Percentiles rank a stretch among this genome's conserved stretches.
These are phyloP conservation scores for Pichia norvegensis DNA, from an alignment of 1,139 yeast genomes.

Conservation along the genomic window DNA sequence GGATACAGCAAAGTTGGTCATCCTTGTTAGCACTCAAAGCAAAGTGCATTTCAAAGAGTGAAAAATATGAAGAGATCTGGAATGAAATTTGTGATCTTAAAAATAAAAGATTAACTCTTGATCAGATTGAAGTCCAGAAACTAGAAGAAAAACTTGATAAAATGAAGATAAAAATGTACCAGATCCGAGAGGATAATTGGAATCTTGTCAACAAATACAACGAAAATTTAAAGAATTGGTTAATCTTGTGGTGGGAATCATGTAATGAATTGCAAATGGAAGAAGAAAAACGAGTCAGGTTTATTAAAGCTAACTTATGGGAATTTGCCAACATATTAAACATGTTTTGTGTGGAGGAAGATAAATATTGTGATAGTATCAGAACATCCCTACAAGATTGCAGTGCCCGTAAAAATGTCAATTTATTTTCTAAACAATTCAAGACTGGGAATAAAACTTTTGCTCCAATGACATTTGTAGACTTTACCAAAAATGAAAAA, in stretches of 20 bases:
- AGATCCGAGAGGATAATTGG: conserved; percentile 52
- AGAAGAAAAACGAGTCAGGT: conserved; percentile 73
- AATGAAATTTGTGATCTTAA: conserved; percentile 49
- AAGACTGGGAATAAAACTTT: conserved; percentile 64
- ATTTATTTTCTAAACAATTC: conserved; percentile 43
- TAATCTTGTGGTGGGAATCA: conserved; percentile 68
- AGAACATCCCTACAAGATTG: conserved; percentile 64
- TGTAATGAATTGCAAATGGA: conserved; percentile 64
- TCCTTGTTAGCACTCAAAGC: conserved; percentile 33
- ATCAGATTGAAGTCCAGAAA: conserved; percentile 72
- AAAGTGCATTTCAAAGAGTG: conserved; percentile 38
- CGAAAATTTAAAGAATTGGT: conserved; percentile 65
- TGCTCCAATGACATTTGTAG: conserved; percentile 48
- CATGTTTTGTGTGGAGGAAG: conserved; percentile 70
- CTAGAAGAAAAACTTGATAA: conserved; percentile 55
- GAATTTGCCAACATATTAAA: conserved; percentile 73
- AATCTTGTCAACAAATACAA: conserved; percentile 51
- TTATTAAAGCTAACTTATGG: conserved; percentile 72
- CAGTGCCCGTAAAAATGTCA: conserved; percentile 54
- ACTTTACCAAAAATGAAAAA: conserved; percentile 37
- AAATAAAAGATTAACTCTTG: conserved; percentile 62
- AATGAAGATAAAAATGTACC: conserved; percentile 41
- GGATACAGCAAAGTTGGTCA: conserved; percentile 36
- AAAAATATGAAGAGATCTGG: conserved; percentile 52
- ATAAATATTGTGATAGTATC: conserved; percentile 64